Conservation (phyloP, 164 flowering plant species). For the Stephania yunnanensis region DNA sequence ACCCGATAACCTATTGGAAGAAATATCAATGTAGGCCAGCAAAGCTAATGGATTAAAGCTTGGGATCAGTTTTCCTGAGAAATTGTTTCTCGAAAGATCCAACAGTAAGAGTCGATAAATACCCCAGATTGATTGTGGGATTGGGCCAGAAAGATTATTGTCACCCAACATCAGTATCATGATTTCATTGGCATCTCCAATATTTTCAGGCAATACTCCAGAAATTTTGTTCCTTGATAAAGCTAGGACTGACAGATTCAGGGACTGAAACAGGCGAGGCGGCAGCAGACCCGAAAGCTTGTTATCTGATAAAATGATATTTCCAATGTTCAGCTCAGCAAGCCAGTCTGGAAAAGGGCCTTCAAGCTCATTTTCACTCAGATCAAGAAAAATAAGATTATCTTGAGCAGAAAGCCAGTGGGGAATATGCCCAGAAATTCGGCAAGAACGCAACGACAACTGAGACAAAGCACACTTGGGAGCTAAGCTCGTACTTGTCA, state of each 20-base stretch:
- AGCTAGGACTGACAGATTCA: slow-evolving; percentile 26
- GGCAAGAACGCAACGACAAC: slow-evolving; percentile 35
- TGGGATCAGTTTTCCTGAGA: slow-evolving; percentile 36
- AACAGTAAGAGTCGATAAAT: slow-evolving; percentile 27
- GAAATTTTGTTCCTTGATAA: slow-evolving; percentile 44
- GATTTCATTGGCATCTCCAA: slow-evolving; percentile 31
- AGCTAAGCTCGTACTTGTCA: neutral
- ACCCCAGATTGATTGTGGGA: slow-evolving; percentile 33
- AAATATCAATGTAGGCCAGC: slow-evolving; percentile 35
- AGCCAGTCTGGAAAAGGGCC: slow-evolving; percentile 45
- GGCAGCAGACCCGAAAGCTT: slow-evolving; percentile 38
- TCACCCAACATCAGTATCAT: slow-evolving; percentile 34
- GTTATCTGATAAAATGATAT: slow-evolving; percentile 36
- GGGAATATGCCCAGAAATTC: slow-evolving; percentile 35
- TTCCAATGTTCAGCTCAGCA: slow-evolving; percentile 25
- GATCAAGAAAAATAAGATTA: slow-evolving; percentile 35
- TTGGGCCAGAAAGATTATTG: slow-evolving; percentile 38
- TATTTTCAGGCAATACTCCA: slow-evolving; percentile 35
- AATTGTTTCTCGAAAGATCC: slow-evolving; percentile 38
- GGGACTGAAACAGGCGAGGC: slow-evolving; percentile 33
- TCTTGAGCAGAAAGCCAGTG: slow-evolving; percentile 40
- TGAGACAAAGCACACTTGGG: slow-evolving; percentile 28
- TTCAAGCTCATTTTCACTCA: slow-evolving; percentile 37
- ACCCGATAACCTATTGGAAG: slow-evolving; percentile 37
- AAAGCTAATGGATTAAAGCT: slow-evolving; percentile 19